Evolutionary conservation across 495 filamentous ascomycete species (phyloP).

Genomic region (Oleoguttula mirabilis): DNA sequence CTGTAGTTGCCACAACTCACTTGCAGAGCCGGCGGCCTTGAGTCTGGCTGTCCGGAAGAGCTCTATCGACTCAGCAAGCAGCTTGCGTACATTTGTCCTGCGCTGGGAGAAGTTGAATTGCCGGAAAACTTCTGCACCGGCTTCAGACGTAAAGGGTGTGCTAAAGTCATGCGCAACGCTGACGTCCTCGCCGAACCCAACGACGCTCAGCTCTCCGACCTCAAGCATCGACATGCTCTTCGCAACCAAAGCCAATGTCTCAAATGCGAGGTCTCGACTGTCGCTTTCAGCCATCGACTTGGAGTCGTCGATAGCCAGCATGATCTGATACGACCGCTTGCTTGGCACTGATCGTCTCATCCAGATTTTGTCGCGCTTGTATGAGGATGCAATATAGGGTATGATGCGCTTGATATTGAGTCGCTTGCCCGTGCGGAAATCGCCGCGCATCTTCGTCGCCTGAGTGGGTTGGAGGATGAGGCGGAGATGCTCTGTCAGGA

Average conservation of each 20-base stretch:
- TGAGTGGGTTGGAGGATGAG: constrained; percentile 89
- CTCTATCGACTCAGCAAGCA: constrained; percentile 63
- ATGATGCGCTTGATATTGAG: constrained; percentile 99
- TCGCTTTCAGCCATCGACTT: constrained; percentile 77
- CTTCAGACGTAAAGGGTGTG: constrained; percentile 68
- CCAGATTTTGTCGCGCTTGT: constrained; percentile 99
- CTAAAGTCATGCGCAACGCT: constrained; percentile 83
- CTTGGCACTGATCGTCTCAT: constrained; percentile 83
- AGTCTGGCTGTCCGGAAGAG: constrained; percentile 67
- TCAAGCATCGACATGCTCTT: constrained; percentile 82
- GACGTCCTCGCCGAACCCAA: constrained; percentile 78
- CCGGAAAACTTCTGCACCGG: constrained; percentile 69
- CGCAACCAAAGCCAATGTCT: constrained; percentile 80
- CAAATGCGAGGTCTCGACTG: constrained; percentile 62
- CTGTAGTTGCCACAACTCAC: constrained; percentile 92
- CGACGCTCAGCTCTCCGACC: constrained; percentile 75
- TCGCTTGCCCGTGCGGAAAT: constrained; percentile 94
- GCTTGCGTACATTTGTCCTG: constrained; percentile 67
- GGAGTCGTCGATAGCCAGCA: constrained; percentile 93
- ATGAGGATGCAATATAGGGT: constrained; percentile 91
- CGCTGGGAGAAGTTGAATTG: constrained; percentile 77
- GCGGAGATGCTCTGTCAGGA: constrained; percentile 82
- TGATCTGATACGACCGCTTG: constrained; percentile 90
- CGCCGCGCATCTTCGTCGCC: constrained; percentile 90
- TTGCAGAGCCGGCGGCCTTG: constrained; percentile 44